Evolutionary conservation across 192 early-diverging fungal genomes (phyloP).

Genomic region (Radiomyces spectabilis): DNA sequence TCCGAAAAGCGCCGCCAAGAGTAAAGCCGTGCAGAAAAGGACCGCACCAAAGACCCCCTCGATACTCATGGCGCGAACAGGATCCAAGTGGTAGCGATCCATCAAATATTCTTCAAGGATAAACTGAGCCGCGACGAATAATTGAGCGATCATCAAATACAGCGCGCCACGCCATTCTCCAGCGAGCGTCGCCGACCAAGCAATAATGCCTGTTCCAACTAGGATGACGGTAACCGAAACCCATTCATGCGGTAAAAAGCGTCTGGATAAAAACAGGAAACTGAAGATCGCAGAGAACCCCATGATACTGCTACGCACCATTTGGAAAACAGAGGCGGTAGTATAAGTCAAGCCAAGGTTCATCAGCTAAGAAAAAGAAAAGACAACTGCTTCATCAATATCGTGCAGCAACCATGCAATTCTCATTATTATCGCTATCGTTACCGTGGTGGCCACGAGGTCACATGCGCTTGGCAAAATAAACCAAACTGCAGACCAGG

Average conservation of each 20-base stretch:
- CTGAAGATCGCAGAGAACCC: conserved; percentile 19
- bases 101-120: conserved; percentile 21
- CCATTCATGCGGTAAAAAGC: conserved; percentile 12
- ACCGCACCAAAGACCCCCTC: conserved; percentile 19
- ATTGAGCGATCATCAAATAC: conserved; percentile 7
- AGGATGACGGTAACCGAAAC: conserved; percentile 3
- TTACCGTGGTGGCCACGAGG: conserved; percentile 14
- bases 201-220: conserved; percentile 2
- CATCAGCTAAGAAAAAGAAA: conserved; percentile 4
- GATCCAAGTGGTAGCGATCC: conserved; percentile 16
- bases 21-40: neutral
- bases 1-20: neutral
- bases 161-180: conserved; percentile 5
- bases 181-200: neutral
- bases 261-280: conserved; percentile 13
- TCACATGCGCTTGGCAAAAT: conserved; percentile 22
- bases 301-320: conserved; percentile 21
- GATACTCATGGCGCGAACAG: conserved; percentile 20
- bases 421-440: too few species aligned
- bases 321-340: conserved; percentile 19
- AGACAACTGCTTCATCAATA: neutral
- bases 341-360: conserved; percentile 21
- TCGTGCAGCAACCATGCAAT: too few species aligned
- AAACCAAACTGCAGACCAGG: conserved; percentile 11
- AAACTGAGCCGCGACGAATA: conserved; percentile 15